These are phyloP conservation scores for Eucalyptus curtisii DNA, from an alignment of 345 rosid species.

Conservation along the genomic window DNA sequence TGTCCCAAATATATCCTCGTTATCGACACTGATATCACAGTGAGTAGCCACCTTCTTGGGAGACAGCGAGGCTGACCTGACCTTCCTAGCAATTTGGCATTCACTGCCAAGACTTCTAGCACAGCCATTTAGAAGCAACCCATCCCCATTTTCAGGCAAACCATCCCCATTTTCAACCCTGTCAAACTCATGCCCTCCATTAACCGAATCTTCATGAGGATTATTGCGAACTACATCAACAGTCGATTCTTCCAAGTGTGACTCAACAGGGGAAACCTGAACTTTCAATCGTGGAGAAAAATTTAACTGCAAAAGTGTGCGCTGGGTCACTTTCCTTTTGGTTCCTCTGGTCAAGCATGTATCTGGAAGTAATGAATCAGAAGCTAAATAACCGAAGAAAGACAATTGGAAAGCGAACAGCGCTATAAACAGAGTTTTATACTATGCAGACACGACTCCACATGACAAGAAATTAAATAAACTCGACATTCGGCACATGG, in stretches of 20 bases:
- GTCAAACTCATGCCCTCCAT: neutral
- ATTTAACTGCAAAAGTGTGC: constrained; percentile 61
- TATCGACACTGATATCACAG: neutral
- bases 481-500: neutral
- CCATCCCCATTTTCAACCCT: neutral
- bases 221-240: neutral
- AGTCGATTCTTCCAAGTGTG: neutral
- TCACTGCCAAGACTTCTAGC: neutral
- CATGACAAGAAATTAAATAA: neutral
- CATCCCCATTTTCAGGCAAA: neutral
- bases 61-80: constrained; percentile 3
- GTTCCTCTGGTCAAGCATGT: constrained; percentile 39
- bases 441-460: neutral
- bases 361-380: constrained; percentile 21
- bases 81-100: neutral
- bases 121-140: neutral
- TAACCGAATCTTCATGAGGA: neutral
- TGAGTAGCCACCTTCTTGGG: neutral
- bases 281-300: constrained; percentile 23
- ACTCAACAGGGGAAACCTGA: neutral
- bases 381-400: neutral
- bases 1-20: constrained; percentile 14
- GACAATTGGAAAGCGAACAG: neutral
- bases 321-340: constrained; percentile 68
- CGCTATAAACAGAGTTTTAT: neutral